phyloP scores from a whole-genome alignment of 441 rosid species.

The Bruguiera hainesii region DNA sequence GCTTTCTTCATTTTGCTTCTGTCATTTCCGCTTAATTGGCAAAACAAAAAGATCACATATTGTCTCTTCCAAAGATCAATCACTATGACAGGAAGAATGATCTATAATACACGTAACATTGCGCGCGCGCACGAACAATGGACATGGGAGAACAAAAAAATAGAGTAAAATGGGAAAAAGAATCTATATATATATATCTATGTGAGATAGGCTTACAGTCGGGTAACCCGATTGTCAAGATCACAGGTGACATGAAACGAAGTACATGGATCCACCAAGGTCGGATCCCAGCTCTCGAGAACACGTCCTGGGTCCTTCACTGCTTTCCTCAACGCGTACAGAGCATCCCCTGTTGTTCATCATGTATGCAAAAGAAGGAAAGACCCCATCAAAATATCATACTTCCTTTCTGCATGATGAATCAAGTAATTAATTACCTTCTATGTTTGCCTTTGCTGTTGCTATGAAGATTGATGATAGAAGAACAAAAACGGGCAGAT shows the following conservation, averaged over 20 bases:
- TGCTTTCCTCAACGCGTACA: conserved; percentile 52
- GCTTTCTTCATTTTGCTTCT: no score
- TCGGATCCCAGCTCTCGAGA: conserved; percentile 79
- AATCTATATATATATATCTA: not conserved
- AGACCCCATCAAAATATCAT: not conserved
- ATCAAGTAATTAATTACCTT: conserved; percentile 31
- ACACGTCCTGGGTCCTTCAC: conserved; percentile 61
- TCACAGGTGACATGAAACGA: conserved; percentile 81
- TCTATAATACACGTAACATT: no score
- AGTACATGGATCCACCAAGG: conserved; percentile 72
- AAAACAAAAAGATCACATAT: no score
- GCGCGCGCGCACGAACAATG: no score
- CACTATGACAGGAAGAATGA: no score
- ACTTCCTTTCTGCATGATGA: no score
- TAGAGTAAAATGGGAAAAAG: not conserved
- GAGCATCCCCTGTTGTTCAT: conserved; percentile 47
- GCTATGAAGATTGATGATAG: conserved; percentile 10
- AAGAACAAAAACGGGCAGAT: conserved; percentile 19
- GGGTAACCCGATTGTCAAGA: conserved; percentile 51
- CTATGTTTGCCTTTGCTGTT: conserved; percentile 39
- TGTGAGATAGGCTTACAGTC: conserved; percentile 39
- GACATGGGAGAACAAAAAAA: not conserved
- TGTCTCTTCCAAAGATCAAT: no score
- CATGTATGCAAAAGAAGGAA: not conserved
- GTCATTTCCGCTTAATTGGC: no score